A percentile compares a stretch with the other conserved stretches of the same genome.
phyloP scores from a whole-genome alignment of 2,329 filamentous ascomycete genomes.

The Pyrenophora teres region DNA sequence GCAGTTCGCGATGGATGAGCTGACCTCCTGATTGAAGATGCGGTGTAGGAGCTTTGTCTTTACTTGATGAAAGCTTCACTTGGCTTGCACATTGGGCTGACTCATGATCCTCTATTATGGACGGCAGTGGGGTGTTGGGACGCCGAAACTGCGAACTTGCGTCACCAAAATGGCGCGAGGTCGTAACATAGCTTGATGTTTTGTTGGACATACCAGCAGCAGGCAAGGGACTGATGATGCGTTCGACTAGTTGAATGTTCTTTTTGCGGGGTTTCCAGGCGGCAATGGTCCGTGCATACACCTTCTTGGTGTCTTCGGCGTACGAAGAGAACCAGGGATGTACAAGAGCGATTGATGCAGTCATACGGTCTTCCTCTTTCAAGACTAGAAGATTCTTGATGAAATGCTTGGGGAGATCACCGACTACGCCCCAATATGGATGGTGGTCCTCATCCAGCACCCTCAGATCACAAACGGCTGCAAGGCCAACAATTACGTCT shows the following conservation, averaged over 20 bases:
- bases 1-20: too few relatives aligned
- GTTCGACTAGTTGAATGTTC: slow-evolving; percentile 36
- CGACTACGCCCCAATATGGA: slow-evolving; percentile 50
- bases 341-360: slow-evolving; percentile 57
- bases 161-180: slow-evolving; percentile 1
- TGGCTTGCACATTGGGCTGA: slow-evolving; percentile 14
- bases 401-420: slow-evolving; percentile 57
- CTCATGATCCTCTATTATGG: slow-evolving; percentile 14
- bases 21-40: too few relatives aligned
- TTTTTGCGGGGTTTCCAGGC: slow-evolving; percentile 56
- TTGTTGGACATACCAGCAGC: background rate
- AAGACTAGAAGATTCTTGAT: slow-evolving; percentile 57
- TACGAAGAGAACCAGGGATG: slow-evolving; percentile 60
- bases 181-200: background rate
- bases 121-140: slow-evolving; percentile 19
- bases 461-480: slow-evolving; percentile 50
- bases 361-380: slow-evolving; percentile 57
- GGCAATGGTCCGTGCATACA: slow-evolving; percentile 56
- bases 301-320: slow-evolving; percentile 51
- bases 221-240: slow-evolving; percentile 13
- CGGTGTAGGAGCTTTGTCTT: too few relatives aligned
- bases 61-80: background rate
- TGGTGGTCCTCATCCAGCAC: slow-evolving; percentile 49
- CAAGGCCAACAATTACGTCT: slow-evolving; percentile 40
- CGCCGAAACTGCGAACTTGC: slow-evolving; percentile 11